Percentiles rank a stretch among this genome's conserved stretches.
Evolutionary conservation across 441 rosid genomes (phyloP).

Genomic region (Corymbia calophylla): DNA sequence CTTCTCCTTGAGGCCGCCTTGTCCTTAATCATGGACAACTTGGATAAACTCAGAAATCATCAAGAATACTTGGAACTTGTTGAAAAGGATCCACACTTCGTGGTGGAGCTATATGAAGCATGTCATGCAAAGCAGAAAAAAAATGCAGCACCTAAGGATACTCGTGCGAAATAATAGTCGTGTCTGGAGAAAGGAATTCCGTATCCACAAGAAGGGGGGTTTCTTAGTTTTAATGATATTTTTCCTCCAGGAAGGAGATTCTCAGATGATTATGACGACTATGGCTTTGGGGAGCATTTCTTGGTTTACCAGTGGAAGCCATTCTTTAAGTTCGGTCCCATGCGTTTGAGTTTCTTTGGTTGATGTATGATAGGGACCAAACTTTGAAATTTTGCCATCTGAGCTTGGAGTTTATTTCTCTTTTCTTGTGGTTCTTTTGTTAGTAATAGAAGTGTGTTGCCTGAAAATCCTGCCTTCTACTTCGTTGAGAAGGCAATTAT

Average conservation of each 20-base stretch:
- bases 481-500: not conserved
- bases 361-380: not conserved
- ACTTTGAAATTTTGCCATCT: not conserved
- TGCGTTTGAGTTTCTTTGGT: not conserved
- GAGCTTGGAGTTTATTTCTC: not conserved
- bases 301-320: not conserved
- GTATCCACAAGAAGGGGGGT: not conserved
- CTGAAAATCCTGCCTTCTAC: not conserved
- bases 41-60: conserved; percentile 54
- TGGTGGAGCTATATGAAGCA: conserved; percentile 78
- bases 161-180: not conserved
- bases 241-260: not conserved
- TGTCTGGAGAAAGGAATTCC: not conserved
- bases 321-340: not conserved
- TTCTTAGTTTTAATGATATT: not conserved
- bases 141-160: conserved; percentile 51
- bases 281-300: not conserved
- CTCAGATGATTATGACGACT: not conserved
- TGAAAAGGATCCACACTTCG: conserved; percentile 65
- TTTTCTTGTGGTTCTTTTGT: not conserved
- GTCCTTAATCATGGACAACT: conserved; percentile 57
- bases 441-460: not conserved
- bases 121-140: conserved; percentile 41
- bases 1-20: conserved; percentile 56
- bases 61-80: conserved; percentile 64